Evolutionary conservation across 768 basidiomycete genomes (phyloP).

Genomic region (Suillus variegatus): DNA sequence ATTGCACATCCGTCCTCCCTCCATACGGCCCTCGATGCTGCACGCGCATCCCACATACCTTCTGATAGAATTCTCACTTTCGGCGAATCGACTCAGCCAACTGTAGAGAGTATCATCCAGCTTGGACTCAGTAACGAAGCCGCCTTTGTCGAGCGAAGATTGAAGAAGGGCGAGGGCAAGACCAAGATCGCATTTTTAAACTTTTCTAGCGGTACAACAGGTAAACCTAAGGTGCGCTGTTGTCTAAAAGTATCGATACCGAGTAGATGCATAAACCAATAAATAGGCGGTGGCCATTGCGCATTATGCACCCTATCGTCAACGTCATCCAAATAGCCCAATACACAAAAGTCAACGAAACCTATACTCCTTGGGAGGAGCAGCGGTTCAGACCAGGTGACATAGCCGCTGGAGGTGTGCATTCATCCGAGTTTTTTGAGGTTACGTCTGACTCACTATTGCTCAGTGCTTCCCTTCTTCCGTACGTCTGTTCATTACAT

Average conservation of each 20-base stretch:
- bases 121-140: slow-evolving; percentile 34
- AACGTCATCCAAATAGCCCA: slow-evolving; percentile 61
- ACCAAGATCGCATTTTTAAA: slow-evolving; percentile 66
- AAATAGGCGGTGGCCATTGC: slow-evolving; percentile 66
- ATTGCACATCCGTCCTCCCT: slow-evolving; percentile 34
- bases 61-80: slow-evolving; percentile 31
- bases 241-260: no score
- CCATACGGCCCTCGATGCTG: slow-evolving; percentile 30
- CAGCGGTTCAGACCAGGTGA: slow-evolving; percentile 55
- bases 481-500: slow-evolving; percentile 40
- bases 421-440: slow-evolving; percentile 15
- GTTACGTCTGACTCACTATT: not conserved
- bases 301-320: slow-evolving; percentile 63
- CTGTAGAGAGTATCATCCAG: slow-evolving; percentile 53
- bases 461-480: slow-evolving; percentile 57
- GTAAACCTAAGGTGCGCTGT: slow-evolving; percentile 37
- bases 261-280: not conserved
- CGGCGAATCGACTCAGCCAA: slow-evolving; percentile 19
- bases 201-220: slow-evolving; percentile 79
- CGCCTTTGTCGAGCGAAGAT: slow-evolving; percentile 47
- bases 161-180: slow-evolving; percentile 59
- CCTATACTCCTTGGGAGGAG: slow-evolving; percentile 39
- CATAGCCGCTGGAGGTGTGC: slow-evolving; percentile 51
- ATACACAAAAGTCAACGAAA: slow-evolving; percentile 46
- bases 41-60: slow-evolving; percentile 29